These are phyloP conservation scores for Boletus nobilissimus DNA, from an alignment of 1,284 basidiomycete species.

Conservation along the genomic window DNA sequence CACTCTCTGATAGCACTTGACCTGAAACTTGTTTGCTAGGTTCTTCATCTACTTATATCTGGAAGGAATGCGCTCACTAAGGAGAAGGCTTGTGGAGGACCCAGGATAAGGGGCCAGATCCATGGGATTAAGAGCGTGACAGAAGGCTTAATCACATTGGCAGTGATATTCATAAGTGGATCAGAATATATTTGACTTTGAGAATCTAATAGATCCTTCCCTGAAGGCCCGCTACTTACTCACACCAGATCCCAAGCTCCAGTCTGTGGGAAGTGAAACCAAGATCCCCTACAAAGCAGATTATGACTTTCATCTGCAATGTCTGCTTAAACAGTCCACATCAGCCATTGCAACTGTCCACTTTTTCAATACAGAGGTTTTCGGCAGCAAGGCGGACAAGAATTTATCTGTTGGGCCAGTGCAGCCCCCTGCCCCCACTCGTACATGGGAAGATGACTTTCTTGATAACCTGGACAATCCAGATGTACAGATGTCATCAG, in stretches of 20 bases:
- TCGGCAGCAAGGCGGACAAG: no score
- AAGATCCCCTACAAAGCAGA: slow-evolving; percentile 17
- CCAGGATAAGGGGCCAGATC: background rate
- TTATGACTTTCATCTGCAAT: slow-evolving; percentile 5
- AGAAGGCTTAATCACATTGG: slow-evolving; percentile 7
- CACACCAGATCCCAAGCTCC: slow-evolving; percentile 6
- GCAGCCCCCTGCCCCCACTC: background rate
- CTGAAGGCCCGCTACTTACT: slow-evolving; percentile 11
- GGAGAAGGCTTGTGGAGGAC: slow-evolving; percentile 3
- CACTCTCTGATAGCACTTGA: background rate
- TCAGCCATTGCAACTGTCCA: no score
- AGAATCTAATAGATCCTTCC: background rate
- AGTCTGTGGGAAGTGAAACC: background rate
- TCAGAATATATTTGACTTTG: background rate
- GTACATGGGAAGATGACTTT: slow-evolving; percentile 5
- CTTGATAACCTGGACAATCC: slow-evolving; percentile 4
- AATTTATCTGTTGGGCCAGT: background rate
- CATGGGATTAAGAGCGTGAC: background rate
- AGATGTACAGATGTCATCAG: no score
- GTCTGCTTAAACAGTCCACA: no score
- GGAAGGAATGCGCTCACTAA: slow-evolving; percentile 3
- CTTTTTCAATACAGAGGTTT: no score
- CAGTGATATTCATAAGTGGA: slow-evolving; percentile 1
- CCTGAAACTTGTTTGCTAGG: background rate
- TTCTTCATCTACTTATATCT: slow-evolving; percentile 4